phyloP scores from a whole-genome alignment of 768 basidiomycete species.

The Exidia glandulosa region DNA sequence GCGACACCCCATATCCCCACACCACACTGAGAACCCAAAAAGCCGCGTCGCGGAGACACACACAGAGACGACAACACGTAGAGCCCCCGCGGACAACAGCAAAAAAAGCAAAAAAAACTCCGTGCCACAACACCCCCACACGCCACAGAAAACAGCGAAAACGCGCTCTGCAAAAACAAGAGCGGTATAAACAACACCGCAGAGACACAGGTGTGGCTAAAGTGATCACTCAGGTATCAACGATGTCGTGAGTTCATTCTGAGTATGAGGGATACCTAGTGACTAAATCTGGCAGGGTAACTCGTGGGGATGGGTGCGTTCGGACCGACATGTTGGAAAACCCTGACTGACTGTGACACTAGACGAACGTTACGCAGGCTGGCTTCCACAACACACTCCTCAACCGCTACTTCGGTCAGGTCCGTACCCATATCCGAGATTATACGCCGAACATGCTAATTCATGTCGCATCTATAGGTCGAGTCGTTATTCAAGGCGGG shows the following conservation, averaged over 20 bases:
- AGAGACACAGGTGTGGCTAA: not conserved
- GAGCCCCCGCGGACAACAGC: too few relatives aligned
- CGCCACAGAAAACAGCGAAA: constrained; percentile 20
- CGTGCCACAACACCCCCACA: constrained; percentile 20
- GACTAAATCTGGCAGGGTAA: constrained; percentile 27
- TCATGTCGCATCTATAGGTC: constrained; percentile 23
- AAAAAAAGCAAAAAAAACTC: constrained; percentile 21
- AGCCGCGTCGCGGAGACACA: too few relatives aligned
- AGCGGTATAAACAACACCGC: constrained; percentile 29
- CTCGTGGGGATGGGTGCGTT: constrained; percentile 34
- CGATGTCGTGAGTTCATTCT: not conserved
- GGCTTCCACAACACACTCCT: constrained; percentile 24
- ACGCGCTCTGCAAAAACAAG: constrained; percentile 26
- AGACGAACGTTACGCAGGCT: constrained; percentile 24
- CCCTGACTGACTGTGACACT: constrained; percentile 1
- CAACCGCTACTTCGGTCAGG: constrained; percentile 24
- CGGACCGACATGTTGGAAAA: not conserved
- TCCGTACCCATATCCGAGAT: constrained; percentile 1
- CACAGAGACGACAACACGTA: too few relatives aligned
- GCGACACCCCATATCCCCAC: too few relatives aligned
- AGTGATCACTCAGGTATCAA: not conserved
- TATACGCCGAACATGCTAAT: not conserved
- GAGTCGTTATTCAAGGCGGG: constrained; percentile 37
- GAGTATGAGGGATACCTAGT: too few relatives aligned
- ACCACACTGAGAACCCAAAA: too few relatives aligned